Base-by-base conservation (phyloP, 495 filamentous ascomycete species). In the Penicillium daleae region DNA sequence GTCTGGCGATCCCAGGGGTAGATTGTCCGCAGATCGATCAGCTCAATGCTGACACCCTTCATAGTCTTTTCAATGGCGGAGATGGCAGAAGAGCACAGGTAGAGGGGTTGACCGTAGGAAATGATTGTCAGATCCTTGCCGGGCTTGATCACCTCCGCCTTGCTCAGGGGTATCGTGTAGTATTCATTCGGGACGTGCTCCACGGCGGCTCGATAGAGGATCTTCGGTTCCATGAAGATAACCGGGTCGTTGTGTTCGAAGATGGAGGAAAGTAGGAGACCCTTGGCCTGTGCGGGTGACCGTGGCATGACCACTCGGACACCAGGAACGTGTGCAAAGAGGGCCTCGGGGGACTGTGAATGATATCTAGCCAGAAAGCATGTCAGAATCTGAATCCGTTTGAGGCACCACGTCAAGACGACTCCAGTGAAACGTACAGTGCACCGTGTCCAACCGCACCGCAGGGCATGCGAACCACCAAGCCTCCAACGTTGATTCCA, bases 141-240 rank as follows among this genome's bases (percentile, higher is more conserved):
- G 56, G 87, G 82, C 71, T 94, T 95, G 10, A 99, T 70, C 4
- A 97, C 76, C 73, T 99, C 94, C 0, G 95, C 95, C 71, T 92
- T 93, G 51, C 88, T 92, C 4, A 99, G 82, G 1, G 94, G 93
- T 26, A 99, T 82, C 1, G 86, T 87, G 70, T 97, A 99, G 19
- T 89, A 81, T 39, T 83, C 88, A 6, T 86, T 87, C 17, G 95
- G 96, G 3, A 99, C 95, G 73, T 98, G 91, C 73, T 99, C 95
- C 29, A 97, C 92, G 0, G 95, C 93, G 0, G 96, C 96, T 24
- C 95, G 89, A 69, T 99, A 99, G 17, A 99, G 78, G 9, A 93
- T 88, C 79, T 99, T 99, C 0, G 95, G 96, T 74, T 99, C 95
- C 90, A 99, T 90, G 77, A 99, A 97, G 27, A 99, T 79, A 57